Base-by-base conservation (phyloP, 768 basidiomycete species). In the Boletellus ananas region DNA sequence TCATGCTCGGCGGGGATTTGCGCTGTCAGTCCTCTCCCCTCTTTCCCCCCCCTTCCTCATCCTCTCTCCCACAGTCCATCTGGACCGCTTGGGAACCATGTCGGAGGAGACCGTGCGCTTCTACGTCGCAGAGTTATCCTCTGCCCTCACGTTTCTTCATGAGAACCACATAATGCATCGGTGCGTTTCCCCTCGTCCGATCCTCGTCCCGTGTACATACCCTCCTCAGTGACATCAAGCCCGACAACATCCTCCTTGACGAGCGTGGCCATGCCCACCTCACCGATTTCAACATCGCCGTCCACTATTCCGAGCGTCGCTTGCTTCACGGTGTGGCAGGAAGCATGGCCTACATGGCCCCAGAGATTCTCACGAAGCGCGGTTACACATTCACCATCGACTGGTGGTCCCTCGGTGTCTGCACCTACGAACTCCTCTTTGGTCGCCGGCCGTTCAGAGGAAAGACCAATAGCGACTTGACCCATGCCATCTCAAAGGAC, bases 301-400 rank as follows among this genome's bases (percentile, higher is more conserved):
- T 98, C 7, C 95, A 99, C 68, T 98, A 90, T 64, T 83, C 86
- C 5, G 93, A 96, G 50, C 79, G 90, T 49, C 80, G 87, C 50
- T 71, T 93, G 31, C 69, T 88, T 21, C 94, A 89, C 12, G 93
- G 94, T 20, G 89, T 99, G 0, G 95, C 95, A 20, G 95, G 95
- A 9, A 95, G 92, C 45, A 95, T 98, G 94, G 95, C 95, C 3
- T 99, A 99, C 67, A 99, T 99, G 95, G 94, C 87, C 36, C 87
- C 86, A 3, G 85, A 88, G 65, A 95, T 99, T 40, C 74, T 99
- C 36, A 76, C 83, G 39, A 96, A 96, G 69, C 84, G 90, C 53
- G 95, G 95, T 14, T 99, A 99, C 70, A 92, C 91, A 3, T 92
- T 85, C 61, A 84, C 85, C 31, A 91, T 96, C 58, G 94, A 97